Percentiles rank a stretch among this genome's conserved stretches.
Conservation (phyloP, 805 yeast genomes). For the Saturnispora halmiae region DNA sequence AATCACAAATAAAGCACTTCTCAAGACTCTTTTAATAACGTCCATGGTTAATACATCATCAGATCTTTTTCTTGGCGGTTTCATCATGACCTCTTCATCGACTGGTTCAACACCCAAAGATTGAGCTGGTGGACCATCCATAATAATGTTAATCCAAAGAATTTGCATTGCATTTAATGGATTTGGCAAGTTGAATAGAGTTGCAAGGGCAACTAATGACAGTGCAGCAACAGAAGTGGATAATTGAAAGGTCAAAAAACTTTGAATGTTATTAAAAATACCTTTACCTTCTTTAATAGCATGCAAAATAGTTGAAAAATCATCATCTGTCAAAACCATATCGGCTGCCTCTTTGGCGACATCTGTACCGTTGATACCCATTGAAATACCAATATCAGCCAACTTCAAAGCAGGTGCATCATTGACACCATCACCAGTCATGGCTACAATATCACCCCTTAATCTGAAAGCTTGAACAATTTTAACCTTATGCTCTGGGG, state of each 20-base stretch:
- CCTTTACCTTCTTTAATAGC: constrained; percentile 98
- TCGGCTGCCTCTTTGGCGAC: constrained; percentile 98
- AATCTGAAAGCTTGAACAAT: constrained; percentile 84
- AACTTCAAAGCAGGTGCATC: constrained; percentile 97
- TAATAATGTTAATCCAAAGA: constrained; percentile 90
- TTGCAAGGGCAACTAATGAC: constrained; percentile 77
- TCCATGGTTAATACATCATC: constrained; percentile 72
- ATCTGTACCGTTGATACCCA: constrained; percentile 93
- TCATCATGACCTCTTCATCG: constrained; percentile 88
- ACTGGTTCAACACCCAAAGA: constrained; percentile 96
- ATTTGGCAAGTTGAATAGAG: constrained; percentile 80
- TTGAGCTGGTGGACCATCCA: constrained; percentile 99
- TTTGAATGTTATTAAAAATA: constrained; percentile 90
- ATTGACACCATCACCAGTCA: constrained; percentile 99
- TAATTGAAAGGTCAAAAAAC: constrained; percentile 87
- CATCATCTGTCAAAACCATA: constrained; percentile 95
- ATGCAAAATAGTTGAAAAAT: constrained; percentile 82
- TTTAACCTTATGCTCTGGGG: constrained; percentile 87
- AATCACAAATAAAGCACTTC: constrained; percentile 70
- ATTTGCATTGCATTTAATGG: constrained; percentile 98
- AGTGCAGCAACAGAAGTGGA: constrained; percentile 95
- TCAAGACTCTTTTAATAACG: constrained; percentile 63
- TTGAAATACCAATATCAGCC: constrained; percentile 93
- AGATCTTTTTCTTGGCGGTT: constrained; percentile 87
- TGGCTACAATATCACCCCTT: constrained; percentile 92